Base-by-base conservation (phyloP, 768 basidiomycete species). In the Lactarius evosmus region DNA sequence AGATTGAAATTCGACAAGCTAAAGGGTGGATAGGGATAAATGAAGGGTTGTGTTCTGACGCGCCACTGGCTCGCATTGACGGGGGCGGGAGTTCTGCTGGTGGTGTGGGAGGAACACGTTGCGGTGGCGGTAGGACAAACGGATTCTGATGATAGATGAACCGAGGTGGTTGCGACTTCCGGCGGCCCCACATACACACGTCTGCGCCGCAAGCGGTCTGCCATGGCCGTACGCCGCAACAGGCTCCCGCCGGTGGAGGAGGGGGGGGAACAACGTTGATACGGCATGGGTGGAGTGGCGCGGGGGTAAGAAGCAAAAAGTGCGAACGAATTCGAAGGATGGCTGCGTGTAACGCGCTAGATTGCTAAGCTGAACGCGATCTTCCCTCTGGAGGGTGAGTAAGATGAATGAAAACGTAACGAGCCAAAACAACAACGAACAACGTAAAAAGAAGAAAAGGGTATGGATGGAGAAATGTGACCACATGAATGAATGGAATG, bases 221-320 rank as follows among this genome's bases (percentile, higher is more conserved):
- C 12, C 12, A 25, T 25, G 22, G 11, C 46, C 46, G 46, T 6
- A 22, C 25, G 1, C 25, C 11, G 46, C 46, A 49, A 49, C 22
- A 14, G 4, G 46, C 46, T 22, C 25, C 46, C 12, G 4, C 44
- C 44, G 22, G 44, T n/a, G n/a, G n/a, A n/a, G n/a, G 22, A 4
- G 46, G 46, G 46, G 5, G 25, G 40, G 22, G 3, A 22, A 49
- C 0, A 25, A 49, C 12, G 25, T 49, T 25, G 46, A 25, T 49
- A 49, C 46, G 46, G 46, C 46, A 49, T 49, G 46, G 46, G 25
- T n/a, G n/a, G 22, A 25, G 46, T 49, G 46, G 46, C 46, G 46
- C 46, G 46, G 44, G 6, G n/a, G 44, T 22, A 46, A 46, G 44
- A 46, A 17, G 38, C 16, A 16, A n/a, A n/a, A n/a, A 19, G 16